These are phyloP conservation scores for Hypoxylon intermedium DNA, from an alignment of 495 filamentous ascomycete species.

Conservation along the genomic window DNA sequence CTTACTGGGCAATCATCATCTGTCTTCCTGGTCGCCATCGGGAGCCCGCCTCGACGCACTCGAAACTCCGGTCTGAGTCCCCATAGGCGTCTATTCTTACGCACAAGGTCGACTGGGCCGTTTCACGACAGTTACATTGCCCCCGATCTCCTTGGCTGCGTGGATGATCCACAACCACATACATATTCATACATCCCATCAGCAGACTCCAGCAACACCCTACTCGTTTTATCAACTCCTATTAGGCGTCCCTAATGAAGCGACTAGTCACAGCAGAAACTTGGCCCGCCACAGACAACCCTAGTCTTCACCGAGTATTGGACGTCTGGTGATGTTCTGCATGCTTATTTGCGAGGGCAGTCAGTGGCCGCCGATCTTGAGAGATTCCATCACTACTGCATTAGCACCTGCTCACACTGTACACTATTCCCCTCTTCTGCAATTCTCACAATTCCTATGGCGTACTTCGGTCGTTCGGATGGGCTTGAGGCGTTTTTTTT, in stretches of 20 bases:
- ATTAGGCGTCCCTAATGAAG: too few species aligned
- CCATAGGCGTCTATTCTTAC: background rate
- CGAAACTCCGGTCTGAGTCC: slow-evolving; percentile 4
- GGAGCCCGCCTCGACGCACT: slow-evolving; percentile 5
- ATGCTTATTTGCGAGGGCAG: too few species aligned
- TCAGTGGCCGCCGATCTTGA: too few species aligned
- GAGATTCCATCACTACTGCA: too few species aligned
- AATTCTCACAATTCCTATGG: too few species aligned
- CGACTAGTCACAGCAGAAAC: too few species aligned
- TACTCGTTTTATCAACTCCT: slow-evolving; percentile 6
- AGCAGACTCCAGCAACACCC: slow-evolving; percentile 15
- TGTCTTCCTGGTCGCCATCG: slow-evolving; percentile 10
- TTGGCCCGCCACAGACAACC: slow-evolving; percentile 21
- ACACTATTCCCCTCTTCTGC: too few species aligned
- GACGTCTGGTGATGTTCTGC: slow-evolving; percentile 9
- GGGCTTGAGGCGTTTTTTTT: too few species aligned
- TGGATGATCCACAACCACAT: slow-evolving; percentile 21
- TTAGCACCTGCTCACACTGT: too few species aligned
- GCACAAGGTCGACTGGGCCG: slow-evolving; percentile 1
- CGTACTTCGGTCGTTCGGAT: too few species aligned
- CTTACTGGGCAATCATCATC: slow-evolving; percentile 14
- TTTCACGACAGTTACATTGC: slow-evolving; percentile 20
- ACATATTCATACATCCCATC: slow-evolving; percentile 18
- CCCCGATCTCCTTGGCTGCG: background rate
- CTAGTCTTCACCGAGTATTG: slow-evolving; percentile 27